Evolutionary conservation across 305 asterid genomes (phyloP).

Genomic region (Withania somnifera): DNA sequence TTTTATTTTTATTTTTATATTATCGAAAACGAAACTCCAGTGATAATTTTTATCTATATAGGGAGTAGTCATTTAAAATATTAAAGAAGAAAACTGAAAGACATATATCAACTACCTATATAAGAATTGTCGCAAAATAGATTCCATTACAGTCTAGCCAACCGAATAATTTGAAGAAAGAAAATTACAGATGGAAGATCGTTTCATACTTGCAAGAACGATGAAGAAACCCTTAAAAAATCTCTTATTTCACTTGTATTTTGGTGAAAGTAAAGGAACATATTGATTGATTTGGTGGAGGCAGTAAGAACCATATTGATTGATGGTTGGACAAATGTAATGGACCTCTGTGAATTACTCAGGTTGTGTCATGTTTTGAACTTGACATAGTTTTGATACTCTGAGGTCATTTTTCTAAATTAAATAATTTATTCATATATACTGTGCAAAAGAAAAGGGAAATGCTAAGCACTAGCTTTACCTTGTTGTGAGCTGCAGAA

Average conservation of each 20-base stretch:
- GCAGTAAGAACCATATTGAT: neutral
- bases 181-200: neutral
- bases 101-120: neutral
- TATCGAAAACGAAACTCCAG: neutral
- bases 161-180: neutral
- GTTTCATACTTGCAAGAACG: neutral
- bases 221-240: neutral
- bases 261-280: neutral
- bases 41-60: neutral
- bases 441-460: neutral
- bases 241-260: neutral
- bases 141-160: neutral
- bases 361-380: neutral
- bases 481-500: conserved; percentile 99
- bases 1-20: neutral
- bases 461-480: conserved; percentile 9
- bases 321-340: neutral
- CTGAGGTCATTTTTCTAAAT: neutral
- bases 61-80: neutral
- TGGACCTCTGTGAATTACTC: neutral
- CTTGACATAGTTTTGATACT: neutral
- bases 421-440: neutral
- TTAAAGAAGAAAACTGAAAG: neutral
- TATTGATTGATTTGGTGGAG: neutral
- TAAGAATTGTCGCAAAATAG: neutral